Percentiles rank a stretch among this genome's conserved stretches.
Conservation (phyloP, 176 grass and related monocot species). For the Zea luxurians region DNA sequence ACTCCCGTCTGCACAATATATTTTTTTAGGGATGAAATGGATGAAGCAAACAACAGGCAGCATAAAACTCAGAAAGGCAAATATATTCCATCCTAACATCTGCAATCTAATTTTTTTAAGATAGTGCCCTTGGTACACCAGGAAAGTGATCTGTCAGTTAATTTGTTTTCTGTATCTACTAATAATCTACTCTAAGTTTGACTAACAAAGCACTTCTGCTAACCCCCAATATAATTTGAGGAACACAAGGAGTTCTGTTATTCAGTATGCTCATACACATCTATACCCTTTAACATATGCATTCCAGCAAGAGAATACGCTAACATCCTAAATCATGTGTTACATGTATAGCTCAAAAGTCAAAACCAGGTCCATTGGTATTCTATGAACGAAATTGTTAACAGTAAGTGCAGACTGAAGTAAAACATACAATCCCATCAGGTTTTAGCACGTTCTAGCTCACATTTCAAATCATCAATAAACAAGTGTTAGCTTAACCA, state of each 20-base stretch:
- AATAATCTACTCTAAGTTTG: background rate
- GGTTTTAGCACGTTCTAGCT: slow-evolving; percentile 8
- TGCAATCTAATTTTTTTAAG: background rate
- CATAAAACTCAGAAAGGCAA: slow-evolving; percentile 1
- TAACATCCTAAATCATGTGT: background rate
- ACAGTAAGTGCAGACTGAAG: background rate
- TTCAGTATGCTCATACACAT: background rate
- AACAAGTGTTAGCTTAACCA: background rate
- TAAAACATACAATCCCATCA: background rate
- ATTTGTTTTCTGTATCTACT: background rate
- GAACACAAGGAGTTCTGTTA: background rate
- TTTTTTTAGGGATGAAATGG: background rate
- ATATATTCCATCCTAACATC: background rate
- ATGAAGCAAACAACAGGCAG: slow-evolving; percentile 11
- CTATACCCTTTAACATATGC: background rate
- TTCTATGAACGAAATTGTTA: background rate
- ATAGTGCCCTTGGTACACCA: background rate
- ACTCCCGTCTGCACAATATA: slow-evolving; percentile 63
- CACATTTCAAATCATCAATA: background rate
- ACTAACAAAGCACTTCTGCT: background rate
- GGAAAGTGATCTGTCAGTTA: background rate
- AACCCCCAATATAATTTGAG: background rate
- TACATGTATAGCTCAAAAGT: background rate
- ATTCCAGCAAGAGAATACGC: background rate
- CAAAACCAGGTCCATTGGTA: background rate